phyloP scores from a whole-genome alignment of 768 basidiomycete species.

The Cystofilobasidium macerans region DNA sequence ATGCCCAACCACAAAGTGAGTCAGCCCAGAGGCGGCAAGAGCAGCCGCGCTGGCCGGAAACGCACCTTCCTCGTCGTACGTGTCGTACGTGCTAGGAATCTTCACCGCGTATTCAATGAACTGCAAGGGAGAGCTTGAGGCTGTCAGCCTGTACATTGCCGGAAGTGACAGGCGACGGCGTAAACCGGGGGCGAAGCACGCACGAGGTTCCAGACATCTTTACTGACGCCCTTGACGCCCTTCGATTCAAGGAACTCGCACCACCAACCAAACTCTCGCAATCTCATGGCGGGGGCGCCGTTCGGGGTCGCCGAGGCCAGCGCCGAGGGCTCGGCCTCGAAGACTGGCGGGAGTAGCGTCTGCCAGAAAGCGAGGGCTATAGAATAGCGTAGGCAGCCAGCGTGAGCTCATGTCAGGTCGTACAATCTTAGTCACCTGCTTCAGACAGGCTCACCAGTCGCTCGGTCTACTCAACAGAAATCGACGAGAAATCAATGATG shows the following conservation, averaged over 20 bases:
- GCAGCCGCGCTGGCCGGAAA: background rate
- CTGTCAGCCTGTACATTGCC: too few species aligned
- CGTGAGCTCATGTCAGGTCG: too few species aligned
- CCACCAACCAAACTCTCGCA: constrained; percentile 35
- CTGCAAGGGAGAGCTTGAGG: background rate
- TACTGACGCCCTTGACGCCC: constrained; percentile 35
- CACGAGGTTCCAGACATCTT: constrained; percentile 37
- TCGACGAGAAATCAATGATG: background rate
- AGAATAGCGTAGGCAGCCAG: background rate
- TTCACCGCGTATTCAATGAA: constrained; percentile 24
- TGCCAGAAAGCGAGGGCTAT: constrained; percentile 37
- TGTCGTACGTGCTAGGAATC: constrained; percentile 20
- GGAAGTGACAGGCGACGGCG: background rate
- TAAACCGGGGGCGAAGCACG: background rate
- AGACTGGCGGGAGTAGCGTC: constrained; percentile 36
- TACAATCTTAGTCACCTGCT: too few species aligned
- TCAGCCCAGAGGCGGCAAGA: background rate
- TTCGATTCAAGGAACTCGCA: constrained; percentile 34
- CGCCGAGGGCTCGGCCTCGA: constrained; percentile 34
- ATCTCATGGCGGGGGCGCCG: constrained; percentile 12
- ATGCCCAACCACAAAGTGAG: too few species aligned
- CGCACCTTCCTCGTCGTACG: constrained; percentile 38
- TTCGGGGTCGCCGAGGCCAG: constrained; percentile 27
- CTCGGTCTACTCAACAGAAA: constrained; percentile 29
- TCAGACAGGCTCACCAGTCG: constrained; percentile 32